Evolutionary conservation across 352 stramenopile genomes (phyloP), one percentile per base, ranked within the genome.

Genomic region (Pythium aristosporum): DNA sequence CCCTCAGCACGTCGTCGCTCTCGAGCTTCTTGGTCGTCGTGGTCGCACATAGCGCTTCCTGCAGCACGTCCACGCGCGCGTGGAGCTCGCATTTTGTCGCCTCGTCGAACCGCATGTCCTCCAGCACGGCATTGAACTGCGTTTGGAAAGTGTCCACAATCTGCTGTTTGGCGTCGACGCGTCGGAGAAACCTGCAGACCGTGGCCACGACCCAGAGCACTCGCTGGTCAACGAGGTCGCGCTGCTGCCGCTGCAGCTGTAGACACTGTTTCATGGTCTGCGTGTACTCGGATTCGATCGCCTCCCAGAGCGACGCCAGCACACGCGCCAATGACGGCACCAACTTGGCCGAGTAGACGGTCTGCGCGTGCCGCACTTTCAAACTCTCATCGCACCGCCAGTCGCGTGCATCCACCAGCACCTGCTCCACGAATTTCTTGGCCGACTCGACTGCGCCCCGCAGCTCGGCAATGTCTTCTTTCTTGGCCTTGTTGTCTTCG

Each of bases 51-150:
- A 97, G 48, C 37, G 80, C 77, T 55, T 93, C 82, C 46, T 90
- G 82, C 16, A 96, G 57, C 3, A 92, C 68, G 53, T 96, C 89
- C 3, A 67, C 65, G 16, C 82, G 74, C 23, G 89, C 75, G 59
- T 96, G 80, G 15, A 97, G 65, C 63, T 97, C 88, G 15, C 78
- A 41, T 52, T 94, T 93, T n/a, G 80, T 92, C 12, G 73, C 43
- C 9, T 87, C 77, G 20, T 96, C 87, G 43, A 92, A 92, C 15
- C 90, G 83, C 75, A 97, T 90, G 25, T 91, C 85, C 15, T 92
- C 73, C 2, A 84, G n/a, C 20, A 96, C 75, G n/a, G 74, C 73
- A 56, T 96, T 96, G 58, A 94, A 94, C 13, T 68, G 71, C 7
- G 51, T 63, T 56, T 96, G 82, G 65, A 94, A 97, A 11, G 63